Percentiles rank a stretch among this genome's conserved stretches.
phyloP scores from a whole-genome alignment of 140 eudicot genomes.

The Stevia rebaudiana region DNA sequence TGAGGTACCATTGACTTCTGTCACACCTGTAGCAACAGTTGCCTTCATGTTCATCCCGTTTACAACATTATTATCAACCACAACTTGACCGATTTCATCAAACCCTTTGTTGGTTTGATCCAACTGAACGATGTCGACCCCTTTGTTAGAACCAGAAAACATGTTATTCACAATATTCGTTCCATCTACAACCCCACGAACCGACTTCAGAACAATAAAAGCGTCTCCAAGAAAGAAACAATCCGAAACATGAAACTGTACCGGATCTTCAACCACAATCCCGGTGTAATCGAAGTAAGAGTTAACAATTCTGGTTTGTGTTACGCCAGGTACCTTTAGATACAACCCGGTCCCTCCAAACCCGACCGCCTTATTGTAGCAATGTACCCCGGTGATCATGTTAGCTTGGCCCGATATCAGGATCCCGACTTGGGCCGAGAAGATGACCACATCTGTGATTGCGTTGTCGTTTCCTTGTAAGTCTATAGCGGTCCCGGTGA shows the following conservation, averaged over 20 bases:
- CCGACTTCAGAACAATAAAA: slow-evolving; percentile 43
- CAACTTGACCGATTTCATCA: slow-evolving; percentile 46
- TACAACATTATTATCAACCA: slow-evolving; percentile 51
- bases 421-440: slow-evolving; percentile 67
- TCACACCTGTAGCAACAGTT: slow-evolving; percentile 45
- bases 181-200: slow-evolving; percentile 52
- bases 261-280: slow-evolving; percentile 79
- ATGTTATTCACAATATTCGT: slow-evolving; percentile 68
- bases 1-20: slow-evolving; percentile 43
- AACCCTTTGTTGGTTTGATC: slow-evolving; percentile 39
- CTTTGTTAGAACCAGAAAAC: slow-evolving; percentile 64
- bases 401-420: slow-evolving; percentile 69
- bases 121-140: slow-evolving; percentile 65
- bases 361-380: slow-evolving; percentile 73
- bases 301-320: slow-evolving; percentile 71
- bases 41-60: slow-evolving; percentile 67
- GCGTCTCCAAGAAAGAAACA: slow-evolving; percentile 81
- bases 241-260: slow-evolving; percentile 57
- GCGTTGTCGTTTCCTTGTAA: slow-evolving; percentile 70
- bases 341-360: slow-evolving; percentile 80
- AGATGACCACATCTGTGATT: slow-evolving; percentile 64
- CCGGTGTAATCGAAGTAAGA: slow-evolving; percentile 78
- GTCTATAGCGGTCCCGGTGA: slow-evolving; percentile 71
- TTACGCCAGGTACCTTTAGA: slow-evolving; percentile 55
- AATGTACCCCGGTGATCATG: slow-evolving; percentile 64